Evolutionary conservation across 2,329 filamentous ascomycete genomes (phyloP).

Genomic region (Alternaria ethzedia): DNA sequence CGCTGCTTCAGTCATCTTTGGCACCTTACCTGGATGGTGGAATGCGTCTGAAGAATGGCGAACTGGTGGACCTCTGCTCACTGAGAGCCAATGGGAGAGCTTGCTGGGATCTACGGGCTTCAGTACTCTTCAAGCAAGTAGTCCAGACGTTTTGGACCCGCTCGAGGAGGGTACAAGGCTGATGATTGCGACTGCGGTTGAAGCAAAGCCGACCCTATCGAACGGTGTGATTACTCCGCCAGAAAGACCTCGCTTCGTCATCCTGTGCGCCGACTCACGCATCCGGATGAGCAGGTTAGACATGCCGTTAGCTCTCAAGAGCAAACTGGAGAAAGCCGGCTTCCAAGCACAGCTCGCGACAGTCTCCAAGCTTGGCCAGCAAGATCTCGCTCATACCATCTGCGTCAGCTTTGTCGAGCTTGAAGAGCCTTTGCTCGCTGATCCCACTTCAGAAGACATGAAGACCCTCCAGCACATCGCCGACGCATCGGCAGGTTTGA

Average conservation of each 20-base stretch:
- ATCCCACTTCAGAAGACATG: constrained; percentile 2
- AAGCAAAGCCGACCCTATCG: constrained; percentile 2
- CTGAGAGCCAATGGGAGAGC: constrained; percentile 42
- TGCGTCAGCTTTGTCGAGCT: constrained; percentile 23
- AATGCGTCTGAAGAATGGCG: constrained; percentile 33
- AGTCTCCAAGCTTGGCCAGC: constrained; percentile 5
- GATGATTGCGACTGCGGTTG: constrained; percentile 18
- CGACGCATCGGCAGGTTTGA: constrained; percentile 15
- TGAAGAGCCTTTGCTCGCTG: constrained; percentile 11
- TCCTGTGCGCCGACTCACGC: constrained; percentile 13
- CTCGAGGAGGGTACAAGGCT: constrained; percentile 20
- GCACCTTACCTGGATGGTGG: constrained; percentile 36
- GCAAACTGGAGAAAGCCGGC: constrained; percentile 5
- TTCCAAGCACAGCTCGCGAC: constrained; percentile 9
- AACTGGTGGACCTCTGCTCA: constrained; percentile 36
- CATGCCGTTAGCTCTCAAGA: constrained; percentile 10
- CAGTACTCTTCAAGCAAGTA: constrained; percentile 22
- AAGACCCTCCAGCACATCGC: constrained; percentile 12
- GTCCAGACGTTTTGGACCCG: constrained; percentile 14
- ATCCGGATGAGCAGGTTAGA: constrained; percentile 11
- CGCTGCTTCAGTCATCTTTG: constrained; percentile 27
- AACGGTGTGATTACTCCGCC: constrained; percentile 10
- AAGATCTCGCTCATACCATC: constrained; percentile 1
- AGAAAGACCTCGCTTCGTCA: constrained; percentile 9
- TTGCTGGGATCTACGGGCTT: constrained; percentile 44